Percentiles rank a stretch among this genome's conserved stretches.
These are phyloP conservation scores for Alternaria gansuensis DNA, from an alignment of 2,329 filamentous ascomycete species.

Conservation along the genomic window DNA sequence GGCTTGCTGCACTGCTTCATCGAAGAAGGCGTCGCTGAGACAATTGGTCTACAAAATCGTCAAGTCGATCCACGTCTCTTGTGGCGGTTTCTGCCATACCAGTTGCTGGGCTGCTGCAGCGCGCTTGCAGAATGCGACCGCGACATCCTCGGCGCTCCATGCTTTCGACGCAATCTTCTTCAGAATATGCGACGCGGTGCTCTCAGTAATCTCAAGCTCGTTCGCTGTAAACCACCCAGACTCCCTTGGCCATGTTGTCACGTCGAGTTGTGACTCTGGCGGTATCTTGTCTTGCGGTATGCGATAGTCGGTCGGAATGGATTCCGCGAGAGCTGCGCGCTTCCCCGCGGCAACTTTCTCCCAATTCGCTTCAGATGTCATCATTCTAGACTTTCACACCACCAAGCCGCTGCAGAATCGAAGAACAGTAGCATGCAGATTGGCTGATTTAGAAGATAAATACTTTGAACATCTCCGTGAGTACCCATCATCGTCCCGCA, in stretches of 20 bases:
- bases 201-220: slow-evolving; percentile 62
- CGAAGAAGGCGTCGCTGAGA: slow-evolving; percentile 66
- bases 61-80: slow-evolving; percentile 1
- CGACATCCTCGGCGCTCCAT: slow-evolving; percentile 64
- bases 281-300: slow-evolving; percentile 65
- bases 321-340: slow-evolving; percentile 55
- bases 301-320: slow-evolving; percentile 67
- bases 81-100: slow-evolving; percentile 42
- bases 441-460: background rate
- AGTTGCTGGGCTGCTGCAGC: slow-evolving; percentile 65
- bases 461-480: background rate
- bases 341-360: slow-evolving; percentile 56
- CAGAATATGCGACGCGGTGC: slow-evolving; percentile 54
- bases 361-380: slow-evolving; percentile 50
- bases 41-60: slow-evolving; percentile 63
- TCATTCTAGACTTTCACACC: slow-evolving; percentile 2
- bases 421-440: background rate
- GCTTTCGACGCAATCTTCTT: slow-evolving; percentile 52
- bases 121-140: slow-evolving; percentile 63
- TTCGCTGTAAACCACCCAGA: slow-evolving; percentile 67
- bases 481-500: slow-evolving; percentile 18
- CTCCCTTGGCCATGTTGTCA: slow-evolving; percentile 63
- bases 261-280: slow-evolving; percentile 62
- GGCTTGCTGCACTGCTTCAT: slow-evolving; percentile 62
- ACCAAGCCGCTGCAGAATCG: slow-evolving; percentile 7